Base-by-base conservation (phyloP, 441 rosid genomes). In the California macrophylla region DNA sequence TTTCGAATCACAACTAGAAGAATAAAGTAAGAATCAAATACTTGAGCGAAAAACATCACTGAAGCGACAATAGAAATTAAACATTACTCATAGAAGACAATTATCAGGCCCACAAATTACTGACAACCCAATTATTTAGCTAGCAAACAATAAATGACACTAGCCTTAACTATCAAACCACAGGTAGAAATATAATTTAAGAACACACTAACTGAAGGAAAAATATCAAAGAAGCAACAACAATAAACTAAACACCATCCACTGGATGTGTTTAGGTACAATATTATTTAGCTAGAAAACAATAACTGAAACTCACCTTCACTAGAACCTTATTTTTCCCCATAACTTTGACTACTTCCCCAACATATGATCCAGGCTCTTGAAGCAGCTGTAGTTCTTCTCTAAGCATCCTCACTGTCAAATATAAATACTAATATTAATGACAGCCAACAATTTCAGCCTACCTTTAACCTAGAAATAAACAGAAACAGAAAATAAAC, bases 351-450 rank as follows among this genome's bases (percentile, higher is more conserved):
- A 93, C 98, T 71, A 91, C 98, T 78, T 93, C 98, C 25, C 98
- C 98, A 72, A 93, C 98, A 83, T 93, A 93, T 61, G 97, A 93
- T 16, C 98, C 98, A 62, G 98, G 98, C 74, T 93, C 98, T 72
- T 93, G 98, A 74, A 93, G 93, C 80, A 93, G 86, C 86, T 93
- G 97, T 73, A 88, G 75, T 77, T 93, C 97, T 82, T 93, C 97
- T 75, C 95, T 83, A 23, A 93, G 93, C 98, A 93, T 89, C 68
- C 98, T 75, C 45, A 93, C 98, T 93, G 76, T 38, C 68, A 42
- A 73, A 34, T 64, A 38, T 12, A 16, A 47, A 60, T 32, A 30
- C 34, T 15, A 71, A 16, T 25, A 32, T 68, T 40, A 67, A 6
- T 20, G 12, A 66, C n/a, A 32, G 56, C 7, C 20, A 66, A 62